These are phyloP conservation scores for Mycogone perniciosa DNA, from an alignment of 2,329 filamentous ascomycete genomes.

Conservation along the genomic window DNA sequence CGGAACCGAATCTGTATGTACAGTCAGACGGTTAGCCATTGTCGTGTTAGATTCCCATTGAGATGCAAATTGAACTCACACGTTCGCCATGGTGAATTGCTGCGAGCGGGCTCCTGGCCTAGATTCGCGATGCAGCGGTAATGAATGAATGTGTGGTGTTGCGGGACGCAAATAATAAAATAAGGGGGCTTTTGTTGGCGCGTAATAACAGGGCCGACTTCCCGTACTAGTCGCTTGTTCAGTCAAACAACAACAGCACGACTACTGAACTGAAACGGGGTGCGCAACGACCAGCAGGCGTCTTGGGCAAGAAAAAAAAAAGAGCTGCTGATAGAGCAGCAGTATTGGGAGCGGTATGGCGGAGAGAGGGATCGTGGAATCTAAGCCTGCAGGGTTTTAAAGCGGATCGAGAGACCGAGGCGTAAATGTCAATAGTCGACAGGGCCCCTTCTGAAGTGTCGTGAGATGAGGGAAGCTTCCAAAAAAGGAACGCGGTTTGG, in stretches of 20 bases:
- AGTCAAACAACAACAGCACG: too few relatives aligned
- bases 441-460: not conserved
- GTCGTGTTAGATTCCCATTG: not conserved
- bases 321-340: too few relatives aligned
- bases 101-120: not conserved
- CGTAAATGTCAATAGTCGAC: not conserved
- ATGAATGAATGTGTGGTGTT: not conserved
- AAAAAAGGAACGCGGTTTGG: conserved; percentile 11
- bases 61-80: conserved; percentile 13
- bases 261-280: not conserved
- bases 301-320: too few relatives aligned
- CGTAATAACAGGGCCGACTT: conserved; percentile 2
- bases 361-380: too few relatives aligned
- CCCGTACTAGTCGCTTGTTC: conserved; percentile 1
- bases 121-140: conserved; percentile 1
- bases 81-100: conserved; percentile 16
- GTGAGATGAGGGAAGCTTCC: not conserved
- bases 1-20: conserved; percentile 52
- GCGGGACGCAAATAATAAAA: not conserved
- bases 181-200: conserved; percentile 5
- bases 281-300: not conserved
- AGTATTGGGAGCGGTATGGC: too few relatives aligned
- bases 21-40: conserved; percentile 2
- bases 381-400: too few relatives aligned
- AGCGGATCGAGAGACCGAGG: too few relatives aligned